Base-by-base conservation (phyloP, 768 basidiomycete species). In the Rhizopogon rudus region DNA sequence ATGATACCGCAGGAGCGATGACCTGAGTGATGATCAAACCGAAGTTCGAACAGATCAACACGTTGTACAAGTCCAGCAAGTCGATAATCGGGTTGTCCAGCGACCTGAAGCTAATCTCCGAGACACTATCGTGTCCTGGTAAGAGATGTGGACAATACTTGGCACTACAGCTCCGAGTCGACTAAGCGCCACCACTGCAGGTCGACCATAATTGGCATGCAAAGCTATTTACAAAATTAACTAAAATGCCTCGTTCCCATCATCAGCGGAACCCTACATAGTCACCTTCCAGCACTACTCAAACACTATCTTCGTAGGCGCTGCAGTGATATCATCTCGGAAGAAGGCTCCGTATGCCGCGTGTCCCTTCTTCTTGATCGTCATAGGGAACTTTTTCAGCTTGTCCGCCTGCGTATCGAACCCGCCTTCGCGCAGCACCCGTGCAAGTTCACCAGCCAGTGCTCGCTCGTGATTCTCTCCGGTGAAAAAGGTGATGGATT, bases 401-500 rank as follows among this genome's bases (percentile, higher is more conserved):
- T 54, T 62, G 52, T 69, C 68, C 5, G 73, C 85, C 60, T 88
- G 83, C 46, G 86, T 81, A 54, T 88, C 82, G 59, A 90, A 91
- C 31, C 88, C 91, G 44, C 88, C 87, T 68, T 98, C 97, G 51
- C 87, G 75, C 53, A 98, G 77, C 40, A 99, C 92, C 7, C 91
- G 81, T 61, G 93, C 93, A 54, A 98, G 81, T 69, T 98, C 96
- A 7, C 97, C 97, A 7, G 97, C 95, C 3, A 97, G 77, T 20
- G 85, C 79, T 48, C 82, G 77, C 73, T 97, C 94, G 70, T 97
- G 86, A 40, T 84, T 73, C 52, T 92, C 91, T 5, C 95, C 95
- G 1, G 96, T 98, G 74, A 98, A 98, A 77, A 97, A 98, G 20
- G 96, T 98, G 63, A 97, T 87, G 20, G 92, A 89, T 69, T 91